A percentile compares a stretch with the other conserved stretches of the same genome.
Evolutionary conservation across 83 land plant species (phyloP).

Genomic region (Picea abies): DNA sequence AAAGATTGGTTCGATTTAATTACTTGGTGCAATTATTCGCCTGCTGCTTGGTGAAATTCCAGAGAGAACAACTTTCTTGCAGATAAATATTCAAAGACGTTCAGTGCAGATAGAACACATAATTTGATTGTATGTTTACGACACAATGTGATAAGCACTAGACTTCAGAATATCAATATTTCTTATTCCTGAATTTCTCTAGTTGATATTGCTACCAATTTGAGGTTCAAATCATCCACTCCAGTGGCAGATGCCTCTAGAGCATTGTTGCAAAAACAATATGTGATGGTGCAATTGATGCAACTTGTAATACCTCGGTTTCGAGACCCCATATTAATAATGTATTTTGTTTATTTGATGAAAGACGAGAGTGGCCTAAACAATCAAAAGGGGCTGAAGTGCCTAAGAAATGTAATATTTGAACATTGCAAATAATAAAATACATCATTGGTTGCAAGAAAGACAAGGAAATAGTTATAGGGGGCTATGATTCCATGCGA

Average conservation of each 20-base stretch:
- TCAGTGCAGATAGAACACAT: slow-evolving; percentile 81
- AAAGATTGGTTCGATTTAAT: too few species aligned
- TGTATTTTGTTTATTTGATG: too few species aligned
- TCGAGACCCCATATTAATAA: too few species aligned
- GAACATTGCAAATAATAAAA: too few species aligned
- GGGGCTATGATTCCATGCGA: too few species aligned
- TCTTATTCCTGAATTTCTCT: slow-evolving; percentile 95
- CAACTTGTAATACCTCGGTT: slow-evolving; percentile 25
- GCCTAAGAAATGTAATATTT: too few species aligned
- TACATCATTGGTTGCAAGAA: too few species aligned
- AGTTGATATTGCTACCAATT: slow-evolving; percentile 85
- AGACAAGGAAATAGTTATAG: too few species aligned
- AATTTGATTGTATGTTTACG: slow-evolving; percentile 94
- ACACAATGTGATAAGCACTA: slow-evolving; percentile 96
- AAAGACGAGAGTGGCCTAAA: too few species aligned
- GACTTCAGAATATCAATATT: slow-evolving; percentile 89
- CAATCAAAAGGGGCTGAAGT: too few species aligned
- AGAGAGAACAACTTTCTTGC: slow-evolving; percentile 95
- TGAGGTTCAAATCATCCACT: slow-evolving; percentile 76
- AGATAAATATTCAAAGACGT: slow-evolving; percentile 75
- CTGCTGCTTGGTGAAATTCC: slow-evolving; percentile 96
- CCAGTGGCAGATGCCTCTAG: slow-evolving; percentile 91
- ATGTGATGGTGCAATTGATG: slow-evolving; percentile 97
- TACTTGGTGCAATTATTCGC: slow-evolving; percentile 65
- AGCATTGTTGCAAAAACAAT: slow-evolving; percentile 96